A percentile compares a stretch with the other conserved stretches of the same genome.
These are phyloP conservation scores for Mycena citricolor DNA, from an alignment of 1,284 basidiomycete genomes.

Conservation along the genomic window DNA sequence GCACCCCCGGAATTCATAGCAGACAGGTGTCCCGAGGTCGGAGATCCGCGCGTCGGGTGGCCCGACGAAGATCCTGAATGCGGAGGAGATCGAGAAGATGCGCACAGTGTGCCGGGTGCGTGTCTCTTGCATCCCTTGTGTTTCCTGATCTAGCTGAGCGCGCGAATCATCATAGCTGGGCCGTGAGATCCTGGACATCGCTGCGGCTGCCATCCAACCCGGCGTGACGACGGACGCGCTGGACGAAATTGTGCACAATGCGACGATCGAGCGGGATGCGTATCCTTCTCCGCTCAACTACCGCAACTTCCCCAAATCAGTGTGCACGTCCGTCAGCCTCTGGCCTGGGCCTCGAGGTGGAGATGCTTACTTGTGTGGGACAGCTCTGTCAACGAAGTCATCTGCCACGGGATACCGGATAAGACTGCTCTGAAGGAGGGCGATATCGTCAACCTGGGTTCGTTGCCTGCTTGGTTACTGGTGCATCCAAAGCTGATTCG, in stretches of 20 bases:
- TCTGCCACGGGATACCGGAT: conserved; percentile 96
- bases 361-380: not conserved
- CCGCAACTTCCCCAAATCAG: conserved; percentile 89
- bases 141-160: conserved; percentile 10
- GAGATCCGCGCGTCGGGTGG: conserved; percentile 58
- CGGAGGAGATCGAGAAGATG: conserved; percentile 78
- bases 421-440: conserved; percentile 81
- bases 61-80: conserved; percentile 60
- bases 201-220: conserved; percentile 79
- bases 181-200: conserved; percentile 88
- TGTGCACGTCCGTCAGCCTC: conserved; percentile 77
- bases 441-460: conserved; percentile 91
- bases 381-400: conserved; percentile 91
- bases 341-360: not conserved
- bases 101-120: conserved; percentile 70
- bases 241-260: conserved; percentile 91
- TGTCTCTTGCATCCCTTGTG: conserved; percentile 20
- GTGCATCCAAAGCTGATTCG: too few species aligned
- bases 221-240: conserved; percentile 95
- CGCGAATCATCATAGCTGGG: conserved; percentile 57
- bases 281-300: conserved; percentile 96
- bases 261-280: conserved; percentile 84
- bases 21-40: conserved; percentile 57
- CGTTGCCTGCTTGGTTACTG: conserved; percentile 9
- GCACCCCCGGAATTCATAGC: conserved; percentile 20